A percentile compares a stretch with the other conserved stretches of the same genome.
Evolutionary conservation across 257 asterid genomes (phyloP).

Genomic region (Haberlea rhodopensis): DNA sequence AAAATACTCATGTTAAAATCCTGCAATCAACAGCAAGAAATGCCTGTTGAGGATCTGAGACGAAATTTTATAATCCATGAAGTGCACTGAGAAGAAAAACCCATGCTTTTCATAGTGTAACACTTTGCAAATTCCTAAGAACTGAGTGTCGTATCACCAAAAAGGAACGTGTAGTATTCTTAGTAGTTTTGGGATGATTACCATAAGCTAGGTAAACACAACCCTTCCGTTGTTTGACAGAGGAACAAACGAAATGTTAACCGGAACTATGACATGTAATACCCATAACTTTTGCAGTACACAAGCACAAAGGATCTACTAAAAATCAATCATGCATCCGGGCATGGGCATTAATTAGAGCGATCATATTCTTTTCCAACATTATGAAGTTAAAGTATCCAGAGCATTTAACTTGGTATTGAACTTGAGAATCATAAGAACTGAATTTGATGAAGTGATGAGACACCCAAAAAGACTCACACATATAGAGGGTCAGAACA

Average conservation of each 20-base stretch:
- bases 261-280: slow-evolving; percentile 6
- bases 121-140: neutral
- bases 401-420: slow-evolving; percentile 8
- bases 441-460: neutral
- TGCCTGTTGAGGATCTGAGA: slow-evolving; percentile 7
- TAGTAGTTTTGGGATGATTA: neutral
- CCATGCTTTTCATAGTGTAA: too few species aligned
- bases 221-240: neutral
- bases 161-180: neutral
- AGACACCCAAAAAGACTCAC: neutral
- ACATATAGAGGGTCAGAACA: neutral
- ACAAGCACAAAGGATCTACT: neutral
- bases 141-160: neutral
- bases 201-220: neutral
- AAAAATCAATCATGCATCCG: neutral
- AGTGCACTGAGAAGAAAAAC: neutral
- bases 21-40: slow-evolving; percentile 40
- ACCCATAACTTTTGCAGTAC: slow-evolving; percentile 5
- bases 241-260: neutral
- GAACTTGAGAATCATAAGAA: slow-evolving; percentile 19
- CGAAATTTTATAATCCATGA: neutral
- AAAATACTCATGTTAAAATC: slow-evolving; percentile 83
- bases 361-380: slow-evolving; percentile 1
- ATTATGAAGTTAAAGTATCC: neutral
- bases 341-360: neutral